Base-by-base conservation (phyloP, 1,284 basidiomycete genomes). In the Naganishia albida region DNA sequence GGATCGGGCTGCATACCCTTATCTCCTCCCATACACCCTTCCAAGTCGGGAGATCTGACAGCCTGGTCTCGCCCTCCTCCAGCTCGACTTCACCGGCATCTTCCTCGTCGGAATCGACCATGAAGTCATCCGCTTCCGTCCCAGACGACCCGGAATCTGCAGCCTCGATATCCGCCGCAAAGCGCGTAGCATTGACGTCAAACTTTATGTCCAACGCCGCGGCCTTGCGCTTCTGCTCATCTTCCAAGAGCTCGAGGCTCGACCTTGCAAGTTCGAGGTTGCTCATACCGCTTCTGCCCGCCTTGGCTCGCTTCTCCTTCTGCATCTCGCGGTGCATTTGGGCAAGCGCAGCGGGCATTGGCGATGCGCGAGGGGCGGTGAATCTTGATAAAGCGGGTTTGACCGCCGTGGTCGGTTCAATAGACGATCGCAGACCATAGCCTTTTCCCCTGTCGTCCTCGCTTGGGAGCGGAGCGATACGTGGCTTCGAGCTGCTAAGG, bases 11-110 rank as follows among this genome's bases (percentile, higher is more conserved):
- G 44, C 54, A n/a, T 40, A 50, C 57, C 25, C 25, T 39, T 50
- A 23, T 23, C 20, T 60, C 57, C 43, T 60, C 57, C 57, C 57
- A 60, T n/a, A 50, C 57, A 15, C 57, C 57, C 16, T 15, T n/a
- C 57, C 57, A 60, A 26, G 38, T 6, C 26, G 57, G 57, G 2
- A 50, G 6, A 28, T 60, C 30, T n/a, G 34, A 30, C 34, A 60
- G 39, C 16, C 34, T 20, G 6, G 46, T 40, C 13, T 40, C 43
- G 4, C 43, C 34, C 34, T 34, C 34, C 34, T 56, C 40, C 23
- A 43, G 25, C 23, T n/a, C 25, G 25, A 10, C 39, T 12, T 15
- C 23, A 8, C 34, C 57, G 12, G 25, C 42, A 16, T 49, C 43
- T 30, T 59, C 56, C 3, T 54, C 23, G 38, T 54, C 42, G 10